A percentile compares a stretch with the other conserved stretches of the same genome.
phyloP scores from a whole-genome alignment of 495 filamentous ascomycete species.

The Penicillium taxi region DNA sequence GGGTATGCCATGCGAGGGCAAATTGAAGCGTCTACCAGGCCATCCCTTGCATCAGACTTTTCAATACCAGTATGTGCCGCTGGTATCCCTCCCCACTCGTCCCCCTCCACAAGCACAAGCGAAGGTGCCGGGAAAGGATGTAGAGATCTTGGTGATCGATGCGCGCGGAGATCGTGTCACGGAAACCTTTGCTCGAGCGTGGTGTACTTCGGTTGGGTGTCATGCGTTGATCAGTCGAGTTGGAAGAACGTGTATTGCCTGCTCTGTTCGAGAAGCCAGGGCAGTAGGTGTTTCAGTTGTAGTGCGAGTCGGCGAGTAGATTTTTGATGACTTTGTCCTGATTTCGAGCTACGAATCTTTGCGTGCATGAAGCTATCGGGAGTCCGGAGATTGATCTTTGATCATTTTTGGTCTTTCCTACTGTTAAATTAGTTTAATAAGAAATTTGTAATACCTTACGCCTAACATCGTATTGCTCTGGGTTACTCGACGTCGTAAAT shows the following conservation, averaged over 20 bases:
- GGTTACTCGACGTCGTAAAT: too few species aligned
- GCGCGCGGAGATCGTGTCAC: constrained; percentile 46
- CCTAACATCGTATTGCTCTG: too few species aligned
- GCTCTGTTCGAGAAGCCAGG: constrained; percentile 62
- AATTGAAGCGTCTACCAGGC: constrained; percentile 35
- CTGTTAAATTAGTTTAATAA: too few species aligned
- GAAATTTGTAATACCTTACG: too few species aligned
- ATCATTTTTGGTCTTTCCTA: too few species aligned
- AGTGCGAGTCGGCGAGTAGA: constrained; percentile 47
- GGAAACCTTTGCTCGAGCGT: constrained; percentile 58
- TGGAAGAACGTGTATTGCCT: constrained; percentile 55
- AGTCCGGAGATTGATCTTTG: too few species aligned
- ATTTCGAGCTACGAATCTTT: too few species aligned
- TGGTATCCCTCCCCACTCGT: constrained; percentile 40
- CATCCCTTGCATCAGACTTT: constrained; percentile 59
- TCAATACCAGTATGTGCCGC: constrained; percentile 47
- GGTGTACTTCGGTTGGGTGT: constrained; percentile 61
- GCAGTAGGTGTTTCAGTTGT: constrained; percentile 59
- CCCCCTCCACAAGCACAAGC: constrained; percentile 7
- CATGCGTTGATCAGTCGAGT: constrained; percentile 60
- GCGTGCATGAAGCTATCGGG: too few species aligned
- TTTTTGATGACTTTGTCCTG: too few species aligned
- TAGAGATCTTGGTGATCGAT: constrained; percentile 44
- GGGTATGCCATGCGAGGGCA: constrained; percentile 9
- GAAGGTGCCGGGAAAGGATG: neutral